Conservation (phyloP, 2,329 filamentous ascomycete genomes). For the Penicillium sp. region DNA sequence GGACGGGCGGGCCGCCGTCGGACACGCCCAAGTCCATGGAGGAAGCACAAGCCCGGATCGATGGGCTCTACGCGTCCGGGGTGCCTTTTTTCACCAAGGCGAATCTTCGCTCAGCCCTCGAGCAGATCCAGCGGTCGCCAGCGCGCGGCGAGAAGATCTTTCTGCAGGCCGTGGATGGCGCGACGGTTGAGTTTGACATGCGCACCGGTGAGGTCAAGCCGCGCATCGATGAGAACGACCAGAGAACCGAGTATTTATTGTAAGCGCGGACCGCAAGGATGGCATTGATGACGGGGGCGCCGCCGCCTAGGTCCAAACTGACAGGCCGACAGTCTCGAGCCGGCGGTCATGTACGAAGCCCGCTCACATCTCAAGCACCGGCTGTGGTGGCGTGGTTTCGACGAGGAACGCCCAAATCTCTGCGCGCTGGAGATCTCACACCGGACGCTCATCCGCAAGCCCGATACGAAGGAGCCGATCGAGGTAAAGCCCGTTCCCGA, state of each 20-base stretch:
- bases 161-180: conserved; percentile 11
- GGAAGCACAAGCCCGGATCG: conserved; percentile 17
- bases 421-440: conserved; percentile 2
- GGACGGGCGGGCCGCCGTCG: conserved; percentile 3
- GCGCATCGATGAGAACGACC: neutral
- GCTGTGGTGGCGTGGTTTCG: conserved; percentile 4
- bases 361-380: conserved; percentile 9
- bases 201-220: neutral
- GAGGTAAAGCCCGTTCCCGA: neutral
- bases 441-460: neutral
- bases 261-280: too few relatives aligned
- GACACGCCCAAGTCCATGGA: conserved; percentile 11
- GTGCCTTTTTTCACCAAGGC: conserved; percentile 24
- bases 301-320: too few relatives aligned
- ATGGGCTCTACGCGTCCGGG: conserved; percentile 18
- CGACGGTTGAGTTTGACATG: conserved; percentile 8
- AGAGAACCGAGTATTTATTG: too few relatives aligned
- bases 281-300: too few relatives aligned
- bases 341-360: conserved; percentile 6
- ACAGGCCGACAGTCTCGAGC: neutral
- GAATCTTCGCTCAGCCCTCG: conserved; percentile 3
- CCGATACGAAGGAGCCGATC: neutral
- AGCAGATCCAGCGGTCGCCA: conserved; percentile 12
- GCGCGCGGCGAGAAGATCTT: conserved; percentile 17
- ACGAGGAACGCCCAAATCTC: neutral